A percentile compares a stretch with the other conserved stretches of the same genome.
phyloP scores from a whole-genome alignment of 306 rosid genomes.

The Corylus heterophylla region DNA sequence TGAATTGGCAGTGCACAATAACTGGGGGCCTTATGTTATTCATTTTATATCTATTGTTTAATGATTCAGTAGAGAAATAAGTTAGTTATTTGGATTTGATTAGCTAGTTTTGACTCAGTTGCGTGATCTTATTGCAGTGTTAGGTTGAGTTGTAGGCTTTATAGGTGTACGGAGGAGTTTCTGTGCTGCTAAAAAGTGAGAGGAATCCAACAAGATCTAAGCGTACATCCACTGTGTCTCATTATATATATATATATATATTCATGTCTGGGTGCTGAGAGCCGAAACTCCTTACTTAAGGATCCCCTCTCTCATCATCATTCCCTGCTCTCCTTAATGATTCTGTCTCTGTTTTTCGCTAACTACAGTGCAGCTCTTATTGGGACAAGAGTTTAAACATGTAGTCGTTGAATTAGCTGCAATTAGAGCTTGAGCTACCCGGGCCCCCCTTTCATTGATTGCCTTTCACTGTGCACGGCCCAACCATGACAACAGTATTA shows the following conservation, averaged over 20 bases:
- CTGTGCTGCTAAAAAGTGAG: background rate
- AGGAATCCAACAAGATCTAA: slow-evolving; percentile 18
- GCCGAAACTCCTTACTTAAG: background rate
- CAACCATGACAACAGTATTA: too few relatives aligned
- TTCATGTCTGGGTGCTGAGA: background rate
- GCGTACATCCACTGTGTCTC: background rate
- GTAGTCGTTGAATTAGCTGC: background rate
- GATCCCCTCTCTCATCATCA: background rate
- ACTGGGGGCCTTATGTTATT: background rate
- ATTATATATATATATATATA: too few relatives aligned
- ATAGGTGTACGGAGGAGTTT: background rate
- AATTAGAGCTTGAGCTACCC: background rate
- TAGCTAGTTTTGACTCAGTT: slow-evolving; percentile 12
- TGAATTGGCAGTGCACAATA: background rate
- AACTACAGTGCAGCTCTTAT: background rate
- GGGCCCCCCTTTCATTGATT: background rate
- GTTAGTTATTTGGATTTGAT: slow-evolving; percentile 8
- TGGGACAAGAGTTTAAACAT: background rate
- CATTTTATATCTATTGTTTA: background rate
- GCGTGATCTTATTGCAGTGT: slow-evolving; percentile 31
- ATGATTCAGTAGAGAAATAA: background rate
- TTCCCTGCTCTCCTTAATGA: background rate
- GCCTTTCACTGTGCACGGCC: too few relatives aligned
- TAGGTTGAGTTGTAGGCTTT: slow-evolving; percentile 18
- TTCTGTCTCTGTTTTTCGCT: background rate